Base-by-base conservation (phyloP, 192 early-diverging fungal genomes). In the Rhizoclosmatium globosum region DNA sequence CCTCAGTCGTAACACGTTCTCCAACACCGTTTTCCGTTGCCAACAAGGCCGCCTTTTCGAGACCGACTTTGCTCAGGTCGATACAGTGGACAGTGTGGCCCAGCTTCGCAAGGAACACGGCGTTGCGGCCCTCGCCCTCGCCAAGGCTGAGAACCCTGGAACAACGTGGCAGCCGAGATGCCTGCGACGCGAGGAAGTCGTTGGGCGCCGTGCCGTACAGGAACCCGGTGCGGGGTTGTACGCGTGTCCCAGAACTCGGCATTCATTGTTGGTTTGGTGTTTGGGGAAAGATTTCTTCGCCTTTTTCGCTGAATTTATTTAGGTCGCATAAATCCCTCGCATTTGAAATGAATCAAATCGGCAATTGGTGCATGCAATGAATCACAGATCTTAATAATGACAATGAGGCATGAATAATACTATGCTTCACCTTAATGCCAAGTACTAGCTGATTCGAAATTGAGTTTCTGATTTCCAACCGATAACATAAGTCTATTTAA, bases 71-170 rank as follows among this genome's bases (percentile, higher is more conserved):
- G 46, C 13, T 23, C 41, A 80, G 6, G 59, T 80, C 79, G 9
- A 80, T 45, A 53, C 79, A 80, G 31, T 80, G 76, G 9, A 80
- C 79, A 41, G 61, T 19, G 42, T 79, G 77, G 11, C 79, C 79
- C 13, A 21, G 61, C n/a, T 60, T 81, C n/a, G 79, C 79, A 2
- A 80, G 64, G 66, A 65, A 72, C 15, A 80, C 59, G 3, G 79
- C 79, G 47, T 80, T 80, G 7, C 79, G 7, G 11, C 79, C 79
- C 44, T 80, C 79, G 46, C 79, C 79, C 66, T 80, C 79, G 4
- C 78, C 79, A 39, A 80, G 43, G 47, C 38, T 38, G 4, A 80
- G 31, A 31, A 80, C 42, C 17, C 48, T 62, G 41, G 11, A 21
- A n/a, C 42, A 15, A 3, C 58, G 58, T 45, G 38, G 46, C 38